Evolutionary conservation across 2,329 filamentous ascomycete genomes (phyloP), one percentile per base, ranked within the genome.

Genomic region (Beauveria asiatica): DNA sequence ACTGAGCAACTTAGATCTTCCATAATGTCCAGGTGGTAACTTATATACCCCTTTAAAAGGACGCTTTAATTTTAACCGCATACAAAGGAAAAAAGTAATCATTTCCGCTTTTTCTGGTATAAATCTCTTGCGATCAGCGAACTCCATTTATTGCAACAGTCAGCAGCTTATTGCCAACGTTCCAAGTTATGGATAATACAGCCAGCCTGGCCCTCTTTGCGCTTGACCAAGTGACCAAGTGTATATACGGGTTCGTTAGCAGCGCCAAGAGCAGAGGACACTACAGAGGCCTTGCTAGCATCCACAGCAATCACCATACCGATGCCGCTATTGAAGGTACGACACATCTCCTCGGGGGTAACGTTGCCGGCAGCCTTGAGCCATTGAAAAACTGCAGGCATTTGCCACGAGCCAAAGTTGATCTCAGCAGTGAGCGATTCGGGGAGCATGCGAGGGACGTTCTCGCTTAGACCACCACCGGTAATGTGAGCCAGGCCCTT

Each of bases 401-500:
- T 80, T 27, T 84, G 73, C 91, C 92, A 99, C 1, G 83, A 75
- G 46, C 79, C 77, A 51, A 89, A 88, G 68, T 96, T 88, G 59
- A 99, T 85, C 70, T 91, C 84, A 2, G 92, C 93, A 1, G 88
- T 83, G 6, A 99, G 83, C 50, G 86, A 78, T 39, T 81, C 74
- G 1, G 94, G 94, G 19, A 99, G 81, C 89, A 96, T 96, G 65
- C 94, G 87, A 33, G 94, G 94, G 27, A 99, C 88, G 73, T 99
- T 99, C 76, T 99, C 94, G 19, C 88, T 80, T 21, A 99, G 82
- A 11, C 94, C 94, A 63, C 94, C 94, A 55, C 94, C 94, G 0
- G 94, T 99, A 76, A 99, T 97, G 76, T 99, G 94, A 11, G 94
- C 89, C 73, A 97, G 88, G 57, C 94, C 94, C 77, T 96, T 96